Conservation (phyloP, 148 eudicot species). For the Pouteria glomerata region DNA sequence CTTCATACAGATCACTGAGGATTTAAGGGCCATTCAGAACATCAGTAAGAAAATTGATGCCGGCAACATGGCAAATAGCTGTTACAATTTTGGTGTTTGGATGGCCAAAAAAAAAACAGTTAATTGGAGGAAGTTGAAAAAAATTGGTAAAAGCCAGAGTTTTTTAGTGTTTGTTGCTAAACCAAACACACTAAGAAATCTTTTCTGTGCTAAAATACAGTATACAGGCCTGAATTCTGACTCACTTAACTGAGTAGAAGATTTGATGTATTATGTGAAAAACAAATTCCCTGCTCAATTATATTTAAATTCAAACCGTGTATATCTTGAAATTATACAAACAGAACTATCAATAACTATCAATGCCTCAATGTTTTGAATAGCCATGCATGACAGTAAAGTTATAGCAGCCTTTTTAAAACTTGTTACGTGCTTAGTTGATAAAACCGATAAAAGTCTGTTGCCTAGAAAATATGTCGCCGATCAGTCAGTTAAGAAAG, state of each 20-base stretch:
- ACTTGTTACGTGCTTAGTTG: neutral
- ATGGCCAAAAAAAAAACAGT: too few relatives aligned
- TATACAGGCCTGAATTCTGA: neutral
- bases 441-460: neutral
- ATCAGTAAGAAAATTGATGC: neutral
- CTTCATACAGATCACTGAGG: slow-evolving; percentile 91
- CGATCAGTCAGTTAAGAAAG: too few relatives aligned
- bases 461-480: neutral
- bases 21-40: neutral
- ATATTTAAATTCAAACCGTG: neutral
- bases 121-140: too few relatives aligned
- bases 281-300: neutral
- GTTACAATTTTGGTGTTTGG: neutral
- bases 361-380: neutral
- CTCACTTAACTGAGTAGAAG: neutral
- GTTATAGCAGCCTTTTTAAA: neutral
- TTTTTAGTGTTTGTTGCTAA: too few relatives aligned
- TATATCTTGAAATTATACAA: neutral
- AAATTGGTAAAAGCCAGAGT: too few relatives aligned
- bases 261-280: neutral
- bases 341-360: neutral
- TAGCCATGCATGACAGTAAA: neutral
- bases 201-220: neutral
- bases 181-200: too few relatives aligned
- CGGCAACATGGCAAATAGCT: neutral